These are phyloP conservation scores for Aeschynomene evenia DNA, from an alignment of 306 rosid species.

Conservation along the genomic window DNA sequence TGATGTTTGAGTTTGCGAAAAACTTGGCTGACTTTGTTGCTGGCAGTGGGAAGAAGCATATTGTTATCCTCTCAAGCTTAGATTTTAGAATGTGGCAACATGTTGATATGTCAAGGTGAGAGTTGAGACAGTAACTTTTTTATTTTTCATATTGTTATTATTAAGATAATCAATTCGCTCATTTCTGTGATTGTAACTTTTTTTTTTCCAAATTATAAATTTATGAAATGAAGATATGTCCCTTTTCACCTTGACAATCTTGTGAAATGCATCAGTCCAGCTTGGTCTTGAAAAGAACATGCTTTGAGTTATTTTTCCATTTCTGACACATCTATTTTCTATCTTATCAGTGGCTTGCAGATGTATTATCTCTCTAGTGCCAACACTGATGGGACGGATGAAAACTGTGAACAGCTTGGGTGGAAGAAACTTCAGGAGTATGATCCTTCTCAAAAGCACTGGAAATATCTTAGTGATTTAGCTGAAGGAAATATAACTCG, in stretches of 20 bases:
- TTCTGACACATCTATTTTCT: conserved; percentile 36
- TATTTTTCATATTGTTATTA: background rate
- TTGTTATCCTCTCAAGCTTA: conserved; percentile 79
- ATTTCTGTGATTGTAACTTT: background rate
- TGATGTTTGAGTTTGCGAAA: conserved; percentile 73
- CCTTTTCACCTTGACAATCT: background rate
- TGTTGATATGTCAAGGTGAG: conserved; percentile 80
- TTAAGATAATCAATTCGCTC: conserved; percentile 6
- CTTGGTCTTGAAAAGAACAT: conserved; percentile 10
- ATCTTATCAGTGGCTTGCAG: conserved; percentile 69
- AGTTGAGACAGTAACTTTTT: conserved; percentile 47
- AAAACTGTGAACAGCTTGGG: conserved; percentile 67
- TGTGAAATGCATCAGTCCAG: conserved; percentile 10
- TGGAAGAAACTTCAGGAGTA: conserved; percentile 83
- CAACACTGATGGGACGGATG: conserved; percentile 70
- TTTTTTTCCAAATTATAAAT: conserved; percentile 9
- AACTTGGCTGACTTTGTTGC: conserved; percentile 68
- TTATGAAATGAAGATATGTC: conserved; percentile 12
- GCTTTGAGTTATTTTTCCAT: background rate
- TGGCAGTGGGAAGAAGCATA: conserved; percentile 68
- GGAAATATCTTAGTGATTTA: conserved; percentile 70
- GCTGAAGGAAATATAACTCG: conserved; percentile 56
- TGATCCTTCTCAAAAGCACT: conserved; percentile 63
- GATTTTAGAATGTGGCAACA: conserved; percentile 90
- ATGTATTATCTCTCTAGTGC: conserved; percentile 75